Percentiles rank a stretch among this genome's conserved stretches.
Evolutionary conservation across 2,329 filamentous ascomycete genomes (phyloP).

Genomic region (Cladosporium sp.): DNA sequence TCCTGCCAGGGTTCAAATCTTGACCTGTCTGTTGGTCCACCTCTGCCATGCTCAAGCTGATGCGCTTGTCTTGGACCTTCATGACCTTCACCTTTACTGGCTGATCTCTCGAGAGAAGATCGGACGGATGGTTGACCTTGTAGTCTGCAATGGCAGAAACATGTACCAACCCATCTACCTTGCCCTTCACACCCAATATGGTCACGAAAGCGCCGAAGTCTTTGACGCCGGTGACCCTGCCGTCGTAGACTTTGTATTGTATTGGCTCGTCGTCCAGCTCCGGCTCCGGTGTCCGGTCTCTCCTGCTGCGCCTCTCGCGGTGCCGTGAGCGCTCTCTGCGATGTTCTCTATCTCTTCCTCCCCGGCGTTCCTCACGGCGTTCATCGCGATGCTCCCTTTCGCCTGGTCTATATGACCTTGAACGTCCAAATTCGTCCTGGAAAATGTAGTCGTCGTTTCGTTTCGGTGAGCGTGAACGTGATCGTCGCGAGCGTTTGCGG

Average conservation of each 20-base stretch:
- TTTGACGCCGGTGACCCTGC: constrained; percentile 86
- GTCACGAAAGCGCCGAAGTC: constrained; percentile 97
- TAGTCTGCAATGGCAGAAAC: constrained; percentile 85
- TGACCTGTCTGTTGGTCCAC: constrained; percentile 86
- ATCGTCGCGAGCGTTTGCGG: constrained; percentile 41
- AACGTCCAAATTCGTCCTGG: constrained; percentile 61
- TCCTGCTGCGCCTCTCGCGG: constrained; percentile 42
- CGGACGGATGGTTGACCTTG: constrained; percentile 87
- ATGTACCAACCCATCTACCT: constrained; percentile 90
- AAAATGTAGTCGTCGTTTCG: constrained; percentile 54
- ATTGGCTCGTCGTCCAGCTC: constrained; percentile 82
- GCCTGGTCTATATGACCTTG: constrained; percentile 43
- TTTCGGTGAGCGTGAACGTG: constrained; percentile 54
- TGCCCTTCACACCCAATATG: constrained; percentile 80
- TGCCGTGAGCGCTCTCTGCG: constrained; percentile 42
- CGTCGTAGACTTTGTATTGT: constrained; percentile 84
- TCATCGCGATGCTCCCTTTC: constrained; percentile 32
- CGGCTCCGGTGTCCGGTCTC: constrained; percentile 65
- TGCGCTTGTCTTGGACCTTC: constrained; percentile 76
- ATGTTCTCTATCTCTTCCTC: constrained; percentile 32
- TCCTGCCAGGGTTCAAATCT: constrained; percentile 75
- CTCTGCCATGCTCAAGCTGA: constrained; percentile 95
- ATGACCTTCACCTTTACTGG: constrained; percentile 89
- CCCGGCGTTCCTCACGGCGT: background rate
- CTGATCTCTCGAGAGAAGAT: constrained; percentile 78